Evolutionary conservation across 345 rosid genomes (phyloP).

Genomic region (Euphorbia tirucalli): DNA sequence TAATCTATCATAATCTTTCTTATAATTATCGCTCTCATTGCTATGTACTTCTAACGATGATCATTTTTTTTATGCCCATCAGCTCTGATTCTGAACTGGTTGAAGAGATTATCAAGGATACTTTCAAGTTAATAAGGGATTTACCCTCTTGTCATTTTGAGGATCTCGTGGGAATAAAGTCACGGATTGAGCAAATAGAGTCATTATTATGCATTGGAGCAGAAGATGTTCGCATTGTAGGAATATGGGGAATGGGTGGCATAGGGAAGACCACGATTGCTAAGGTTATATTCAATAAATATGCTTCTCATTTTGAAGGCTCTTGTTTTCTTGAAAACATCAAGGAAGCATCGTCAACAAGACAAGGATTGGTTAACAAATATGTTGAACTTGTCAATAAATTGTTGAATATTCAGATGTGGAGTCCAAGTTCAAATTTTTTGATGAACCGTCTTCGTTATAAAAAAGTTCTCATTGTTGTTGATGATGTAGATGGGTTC

Average conservation of each 20-base stretch:
- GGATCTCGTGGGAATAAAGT: background rate
- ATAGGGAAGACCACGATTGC: conserved; percentile 6
- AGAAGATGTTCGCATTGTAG: background rate
- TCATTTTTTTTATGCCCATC: background rate
- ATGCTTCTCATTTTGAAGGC: background rate
- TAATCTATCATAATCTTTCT: background rate
- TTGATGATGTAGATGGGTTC: background rate
- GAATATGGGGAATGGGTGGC: conserved; percentile 15
- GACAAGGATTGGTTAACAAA: background rate
- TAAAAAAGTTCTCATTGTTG: conserved; percentile 1
- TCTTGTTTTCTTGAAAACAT: conserved; percentile 1
- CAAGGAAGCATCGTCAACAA: conserved; percentile 4
- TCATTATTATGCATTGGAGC: background rate
- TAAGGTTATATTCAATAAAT: background rate
- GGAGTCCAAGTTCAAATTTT: background rate
- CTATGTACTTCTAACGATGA: background rate
- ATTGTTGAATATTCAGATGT: background rate
- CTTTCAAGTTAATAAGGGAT: background rate
- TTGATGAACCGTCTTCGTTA: background rate
- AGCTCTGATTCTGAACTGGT: conserved; percentile 3
- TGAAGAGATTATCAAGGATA: background rate
- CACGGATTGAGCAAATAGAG: background rate
- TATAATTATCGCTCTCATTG: too few relatives aligned
- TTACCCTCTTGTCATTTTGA: background rate
- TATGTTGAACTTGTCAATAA: background rate